Evolutionary conservation across 2,329 filamentous ascomycete genomes (phyloP), one percentile per base, ranked within the genome.

Genomic region (Trichoderma sp.): DNA sequence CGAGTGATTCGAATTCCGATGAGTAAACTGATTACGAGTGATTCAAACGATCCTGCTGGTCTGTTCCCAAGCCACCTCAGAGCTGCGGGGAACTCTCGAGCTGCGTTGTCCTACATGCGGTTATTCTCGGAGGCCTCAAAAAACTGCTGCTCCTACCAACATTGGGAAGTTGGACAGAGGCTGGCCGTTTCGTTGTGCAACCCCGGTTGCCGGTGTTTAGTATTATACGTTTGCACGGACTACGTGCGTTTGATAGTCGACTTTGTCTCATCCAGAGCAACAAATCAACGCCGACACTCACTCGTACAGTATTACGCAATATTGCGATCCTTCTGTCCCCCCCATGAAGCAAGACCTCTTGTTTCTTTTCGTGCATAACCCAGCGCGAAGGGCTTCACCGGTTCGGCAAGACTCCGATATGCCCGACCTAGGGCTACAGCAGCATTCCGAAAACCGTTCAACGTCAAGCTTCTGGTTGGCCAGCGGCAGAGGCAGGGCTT

Each of bases 331-430:
- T 34, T 34, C 3, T 48, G 42, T 48, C 22, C 19, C 22, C 22
- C 8, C 5, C n/a, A n/a, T 48, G 9, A 2, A 54, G 27, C 17
- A 54, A 32, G 27, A 15, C 27, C 8, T 32, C 27, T 19, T 17
- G 4, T 12, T 9, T 42, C 39, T 42, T 42, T 1, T 3, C 2
- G 25, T 32, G 27, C 50, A 32, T 19, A 3, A 34, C 10, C 10
- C 17, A 53, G n/a, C 34, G 52, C 9, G 27, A 34, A 34, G 27
- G 19, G 32, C 52, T 13, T 53, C 4, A 13, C 22, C 42, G 48
- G 17, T 29, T 64, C 61, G 61, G 35, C 27, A 45, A 32, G 52
- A 34, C 37, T 35, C 63, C 52, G 63, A 57, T 48, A 65, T 65
- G n/a, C 35, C 58, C 39, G 61, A 34, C 50, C 50, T 42, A 32